Evolutionary conservation across 1,284 basidiomycete species (phyloP), one percentile per base, ranked within the genome.

Genomic region (Bjerkandera adusta): DNA sequence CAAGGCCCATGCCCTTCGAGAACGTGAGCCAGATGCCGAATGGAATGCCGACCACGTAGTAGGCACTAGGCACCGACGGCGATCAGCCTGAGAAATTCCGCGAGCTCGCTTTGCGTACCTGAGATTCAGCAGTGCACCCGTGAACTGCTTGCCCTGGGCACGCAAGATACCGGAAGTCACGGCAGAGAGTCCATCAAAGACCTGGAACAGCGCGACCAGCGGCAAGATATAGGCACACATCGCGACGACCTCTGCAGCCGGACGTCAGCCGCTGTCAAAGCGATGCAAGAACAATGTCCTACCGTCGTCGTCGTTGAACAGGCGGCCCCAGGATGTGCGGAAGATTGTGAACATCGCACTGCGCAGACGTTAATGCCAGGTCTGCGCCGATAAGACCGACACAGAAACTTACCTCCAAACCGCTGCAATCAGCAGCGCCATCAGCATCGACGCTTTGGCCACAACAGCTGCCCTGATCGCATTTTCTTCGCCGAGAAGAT

Each of bases 221-320:
- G 92, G 89, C 34, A 95, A 66, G 47, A 93, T 84, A 0, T 72
- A 65, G 3, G 88, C 81, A 18, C 92, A 88, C 12, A 89, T 68
- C 3, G 54, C 47, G 25, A 85, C 74, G 4, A 91, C 86, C 56
- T 68, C 82, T 79, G 51, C n/a, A n/a, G n/a, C n/a, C n/a, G 25
- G 18, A 18, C 5, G 4, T 20, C 35, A 43, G 18, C 26, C 8
- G 37, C 12, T 40, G 21, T 29, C 24, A 15, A 36, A 24, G 21
- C n/a, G 21, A 45, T 15, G 29, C 32, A 25, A 25, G 8, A 29
- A 37, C 44, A 22, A 36, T 29, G 57, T n/a, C 68, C 12, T 49
- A 79, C 85, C 74, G 5, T 80, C 75, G 66, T 96, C 92, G 45
- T 83, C 71, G 58, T 93, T 96, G 73, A 96, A 97, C 20, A 95